These are phyloP conservation scores for Carallia pectinifolia DNA, from an alignment of 345 rosid species.

Conservation along the genomic window DNA sequence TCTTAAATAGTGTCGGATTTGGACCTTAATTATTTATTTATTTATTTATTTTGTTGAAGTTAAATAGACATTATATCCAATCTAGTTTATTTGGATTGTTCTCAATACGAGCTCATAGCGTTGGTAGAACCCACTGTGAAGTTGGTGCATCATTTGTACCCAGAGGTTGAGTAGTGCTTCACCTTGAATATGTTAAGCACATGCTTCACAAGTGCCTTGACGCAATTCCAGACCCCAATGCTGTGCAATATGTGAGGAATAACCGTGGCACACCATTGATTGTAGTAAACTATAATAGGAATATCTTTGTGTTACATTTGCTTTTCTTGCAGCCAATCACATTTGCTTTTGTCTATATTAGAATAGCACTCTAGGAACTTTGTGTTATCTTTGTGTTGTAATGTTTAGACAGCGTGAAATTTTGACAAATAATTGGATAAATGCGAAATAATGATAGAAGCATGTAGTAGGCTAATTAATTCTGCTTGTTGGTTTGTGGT, in stretches of 20 bases:
- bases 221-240: conserved; percentile 87
- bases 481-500: too few relatives aligned
- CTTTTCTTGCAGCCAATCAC: too few relatives aligned
- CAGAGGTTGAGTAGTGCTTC: conserved; percentile 72
- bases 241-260: conserved; percentile 89
- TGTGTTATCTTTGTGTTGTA: too few relatives aligned
- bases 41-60: too few relatives aligned
- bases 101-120: conserved; percentile 73
- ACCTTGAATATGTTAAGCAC: conserved; percentile 80
- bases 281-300: conserved; percentile 87
- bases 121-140: conserved; percentile 90
- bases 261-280: conserved; percentile 94
- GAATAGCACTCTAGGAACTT: too few relatives aligned
- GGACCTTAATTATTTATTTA: too few relatives aligned
- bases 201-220: conserved; percentile 95
- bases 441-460: too few relatives aligned
- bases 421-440: too few relatives aligned
- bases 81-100: conserved; percentile 14
- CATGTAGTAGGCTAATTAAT: too few relatives aligned
- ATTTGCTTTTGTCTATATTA: too few relatives aligned
- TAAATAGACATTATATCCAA: background rate
- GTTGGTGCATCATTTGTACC: conserved; percentile 86
- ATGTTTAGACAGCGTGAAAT: too few relatives aligned
- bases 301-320: conserved; percentile 36
- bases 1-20: too few relatives aligned